Evolutionary conservation across 257 asterid genomes (phyloP).

Genomic region (Striga asiatica): DNA sequence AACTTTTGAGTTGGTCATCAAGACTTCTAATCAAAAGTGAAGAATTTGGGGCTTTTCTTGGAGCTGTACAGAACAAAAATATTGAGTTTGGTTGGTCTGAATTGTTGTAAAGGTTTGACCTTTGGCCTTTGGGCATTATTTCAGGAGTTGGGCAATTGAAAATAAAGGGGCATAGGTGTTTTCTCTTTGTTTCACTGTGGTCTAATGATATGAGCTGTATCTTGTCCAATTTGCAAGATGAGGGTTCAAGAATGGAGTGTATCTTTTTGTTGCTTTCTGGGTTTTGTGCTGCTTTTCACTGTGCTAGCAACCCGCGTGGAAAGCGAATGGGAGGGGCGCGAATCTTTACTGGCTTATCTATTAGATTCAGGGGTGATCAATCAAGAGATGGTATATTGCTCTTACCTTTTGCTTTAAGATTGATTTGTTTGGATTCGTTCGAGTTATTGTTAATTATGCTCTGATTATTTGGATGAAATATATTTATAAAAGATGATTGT

Average conservation of each 20-base stretch:
- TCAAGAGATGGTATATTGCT: constrained; percentile 40
- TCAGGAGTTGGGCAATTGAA: constrained; percentile 18
- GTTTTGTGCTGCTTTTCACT: constrained; percentile 31
- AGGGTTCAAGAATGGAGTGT: constrained; percentile 35
- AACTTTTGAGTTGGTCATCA: constrained; percentile 15
- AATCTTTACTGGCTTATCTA: constrained; percentile 31
- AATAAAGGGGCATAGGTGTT: constrained; percentile 12
- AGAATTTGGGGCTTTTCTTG: constrained; percentile 13
- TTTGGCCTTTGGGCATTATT: constrained; percentile 9
- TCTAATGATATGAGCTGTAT: constrained; percentile 29
- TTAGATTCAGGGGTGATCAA: constrained; percentile 34
- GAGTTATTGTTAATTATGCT: too few relatives aligned
- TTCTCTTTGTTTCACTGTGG: constrained; percentile 11
- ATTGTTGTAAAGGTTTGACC: constrained; percentile 28
- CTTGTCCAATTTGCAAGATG: constrained; percentile 23
- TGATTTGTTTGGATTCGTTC: not conserved
- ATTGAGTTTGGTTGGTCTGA: constrained; percentile 19
- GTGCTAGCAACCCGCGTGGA: constrained; percentile 27
- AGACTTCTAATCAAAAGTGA: constrained; percentile 11
- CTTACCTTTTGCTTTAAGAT: constrained; percentile 9
- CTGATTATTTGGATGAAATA: too few relatives aligned
- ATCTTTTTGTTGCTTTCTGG: constrained; percentile 23
- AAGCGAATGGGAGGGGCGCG: constrained; percentile 31
- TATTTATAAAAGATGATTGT: too few relatives aligned
- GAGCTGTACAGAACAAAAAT: constrained; percentile 10